phyloP scores from a whole-genome alignment of 2,329 filamentous ascomycete species.

The Fusarium multiceps region DNA sequence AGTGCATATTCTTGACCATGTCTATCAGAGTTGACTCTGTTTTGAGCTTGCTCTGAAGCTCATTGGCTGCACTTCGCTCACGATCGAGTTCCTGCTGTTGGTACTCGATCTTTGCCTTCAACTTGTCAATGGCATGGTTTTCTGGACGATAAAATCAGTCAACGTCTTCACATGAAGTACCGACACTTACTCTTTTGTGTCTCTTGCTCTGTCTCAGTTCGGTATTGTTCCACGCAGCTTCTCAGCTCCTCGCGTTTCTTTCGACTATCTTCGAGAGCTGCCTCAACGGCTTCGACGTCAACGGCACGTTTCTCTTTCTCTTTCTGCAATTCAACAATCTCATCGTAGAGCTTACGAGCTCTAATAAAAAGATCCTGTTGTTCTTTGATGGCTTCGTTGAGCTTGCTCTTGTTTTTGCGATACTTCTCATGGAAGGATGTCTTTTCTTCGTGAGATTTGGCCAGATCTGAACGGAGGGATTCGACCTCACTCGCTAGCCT shows the following conservation, averaged over 20 bases:
- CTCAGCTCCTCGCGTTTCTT: constrained; percentile 51
- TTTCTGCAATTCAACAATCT: constrained; percentile 49
- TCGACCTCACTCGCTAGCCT: constrained; percentile 46
- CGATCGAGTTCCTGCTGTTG: constrained; percentile 34
- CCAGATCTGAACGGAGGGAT: constrained; percentile 43
- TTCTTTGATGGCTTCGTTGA: constrained; percentile 60
- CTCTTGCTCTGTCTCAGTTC: constrained; percentile 37
- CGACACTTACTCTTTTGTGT: constrained; percentile 38
- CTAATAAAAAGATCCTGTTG: constrained; percentile 58
- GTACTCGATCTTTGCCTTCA: constrained; percentile 35
- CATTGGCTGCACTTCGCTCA: constrained; percentile 4
- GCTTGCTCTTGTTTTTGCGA: constrained; percentile 50
- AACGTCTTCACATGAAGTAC: not conserved
- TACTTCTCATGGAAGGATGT: constrained; percentile 50
- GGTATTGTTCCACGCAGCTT: constrained; percentile 47
- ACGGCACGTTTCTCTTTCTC: constrained; percentile 45
- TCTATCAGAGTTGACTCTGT: constrained; percentile 21
- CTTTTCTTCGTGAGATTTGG: constrained; percentile 38
- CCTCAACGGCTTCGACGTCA: constrained; percentile 41
- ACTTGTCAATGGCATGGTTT: constrained; percentile 39
- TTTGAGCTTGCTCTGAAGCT: constrained; percentile 29
- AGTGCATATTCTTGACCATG: constrained; percentile 23
- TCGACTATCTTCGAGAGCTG: constrained; percentile 45
- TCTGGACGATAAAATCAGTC: constrained; percentile 36
- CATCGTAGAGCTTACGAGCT: constrained; percentile 49